These are phyloP conservation scores for Tricholoma furcatifolium DNA, from an alignment of 768 basidiomycete genomes.

Conservation along the genomic window DNA sequence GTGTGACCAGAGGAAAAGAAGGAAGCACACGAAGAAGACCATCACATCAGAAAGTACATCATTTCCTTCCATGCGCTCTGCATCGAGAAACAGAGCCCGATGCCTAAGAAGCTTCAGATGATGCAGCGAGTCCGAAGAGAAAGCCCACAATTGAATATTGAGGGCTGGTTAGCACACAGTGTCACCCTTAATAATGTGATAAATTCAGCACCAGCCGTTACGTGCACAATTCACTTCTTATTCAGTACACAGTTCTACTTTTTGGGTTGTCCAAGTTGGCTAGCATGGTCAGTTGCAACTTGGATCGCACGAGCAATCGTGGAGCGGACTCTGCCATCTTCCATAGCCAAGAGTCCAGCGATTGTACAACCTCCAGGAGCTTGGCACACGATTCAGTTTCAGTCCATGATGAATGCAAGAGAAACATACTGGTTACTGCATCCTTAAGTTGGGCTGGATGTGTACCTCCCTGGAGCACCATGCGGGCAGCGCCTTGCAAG, in stretches of 20 bases:
- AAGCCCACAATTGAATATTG: too few relatives aligned
- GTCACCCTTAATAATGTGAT: too few relatives aligned
- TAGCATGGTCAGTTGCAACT: conserved; percentile 86
- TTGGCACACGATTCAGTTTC: conserved; percentile 25
- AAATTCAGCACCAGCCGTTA: background rate
- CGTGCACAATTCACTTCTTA: background rate
- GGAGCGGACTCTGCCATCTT: conserved; percentile 90
- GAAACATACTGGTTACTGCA: conserved; percentile 85
- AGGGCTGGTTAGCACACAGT: too few relatives aligned
- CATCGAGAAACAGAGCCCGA: too few relatives aligned
- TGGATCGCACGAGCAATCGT: conserved; percentile 96
- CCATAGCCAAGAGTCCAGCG: conserved; percentile 91
- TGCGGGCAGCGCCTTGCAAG: conserved; percentile 93
- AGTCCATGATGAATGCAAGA: too few relatives aligned
- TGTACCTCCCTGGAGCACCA: conserved; percentile 84
- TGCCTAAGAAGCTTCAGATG: too few relatives aligned
- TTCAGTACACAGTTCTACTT: conserved; percentile 29
- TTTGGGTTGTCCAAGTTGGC: conserved; percentile 76
- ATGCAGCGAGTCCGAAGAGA: too few relatives aligned
- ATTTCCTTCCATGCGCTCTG: too few relatives aligned
- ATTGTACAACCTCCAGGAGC: conserved; percentile 99
- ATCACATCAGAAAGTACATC: too few relatives aligned
- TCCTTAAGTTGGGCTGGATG: conserved; percentile 98
- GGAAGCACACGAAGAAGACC: too few relatives aligned
- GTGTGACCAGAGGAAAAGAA: too few relatives aligned